A percentile compares a stretch with the other conserved stretches of the same genome.
These are phyloP conservation scores for Xylaria sp. DNA, from an alignment of 2,329 filamentous ascomycete genomes.

Conservation along the genomic window DNA sequence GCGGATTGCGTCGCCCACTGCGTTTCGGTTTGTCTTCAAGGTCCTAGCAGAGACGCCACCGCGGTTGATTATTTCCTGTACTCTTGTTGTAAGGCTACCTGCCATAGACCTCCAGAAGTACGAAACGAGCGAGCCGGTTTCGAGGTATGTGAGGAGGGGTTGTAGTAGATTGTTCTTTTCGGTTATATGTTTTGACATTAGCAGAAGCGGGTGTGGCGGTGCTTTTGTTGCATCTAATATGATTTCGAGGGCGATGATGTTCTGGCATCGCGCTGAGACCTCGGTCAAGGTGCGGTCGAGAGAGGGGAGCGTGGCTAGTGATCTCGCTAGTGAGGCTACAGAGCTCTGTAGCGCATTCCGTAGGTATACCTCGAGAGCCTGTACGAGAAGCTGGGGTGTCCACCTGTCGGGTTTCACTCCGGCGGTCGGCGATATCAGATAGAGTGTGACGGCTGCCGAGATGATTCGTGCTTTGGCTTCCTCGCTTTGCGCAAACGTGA, in stretches of 20 bases:
- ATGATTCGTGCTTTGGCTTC: conserved; percentile 78
- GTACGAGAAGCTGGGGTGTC: conserved; percentile 77
- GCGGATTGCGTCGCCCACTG: conserved; percentile 78
- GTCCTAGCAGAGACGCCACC: conserved; percentile 87
- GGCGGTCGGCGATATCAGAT: conserved; percentile 78
- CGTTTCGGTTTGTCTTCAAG: conserved; percentile 77
- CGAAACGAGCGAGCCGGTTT: conserved; percentile 85
- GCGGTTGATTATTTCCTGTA: conserved; percentile 84
- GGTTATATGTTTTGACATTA: conserved; percentile 39
- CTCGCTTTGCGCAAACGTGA: conserved; percentile 73
- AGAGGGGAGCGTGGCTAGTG: conserved; percentile 80
- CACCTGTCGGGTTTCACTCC: conserved; percentile 63
- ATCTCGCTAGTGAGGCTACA: conserved; percentile 76
- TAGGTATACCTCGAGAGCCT: conserved; percentile 82
- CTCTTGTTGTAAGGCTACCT: conserved; percentile 76
- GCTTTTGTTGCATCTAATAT: conserved; percentile 76
- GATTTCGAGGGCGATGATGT: conserved; percentile 86
- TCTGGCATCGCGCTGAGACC: conserved; percentile 85
- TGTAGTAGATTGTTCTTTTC: conserved; percentile 69
- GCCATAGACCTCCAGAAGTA: conserved; percentile 96
- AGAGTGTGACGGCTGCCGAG: conserved; percentile 80
- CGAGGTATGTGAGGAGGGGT: conserved; percentile 78
- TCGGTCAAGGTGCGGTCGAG: conserved; percentile 85
- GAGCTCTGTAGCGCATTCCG: conserved; percentile 83
- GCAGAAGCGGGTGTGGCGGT: conserved; percentile 74